Evolutionary conservation across 306 rosid genomes (phyloP).

Genomic region (Cucurbita pepo): DNA sequence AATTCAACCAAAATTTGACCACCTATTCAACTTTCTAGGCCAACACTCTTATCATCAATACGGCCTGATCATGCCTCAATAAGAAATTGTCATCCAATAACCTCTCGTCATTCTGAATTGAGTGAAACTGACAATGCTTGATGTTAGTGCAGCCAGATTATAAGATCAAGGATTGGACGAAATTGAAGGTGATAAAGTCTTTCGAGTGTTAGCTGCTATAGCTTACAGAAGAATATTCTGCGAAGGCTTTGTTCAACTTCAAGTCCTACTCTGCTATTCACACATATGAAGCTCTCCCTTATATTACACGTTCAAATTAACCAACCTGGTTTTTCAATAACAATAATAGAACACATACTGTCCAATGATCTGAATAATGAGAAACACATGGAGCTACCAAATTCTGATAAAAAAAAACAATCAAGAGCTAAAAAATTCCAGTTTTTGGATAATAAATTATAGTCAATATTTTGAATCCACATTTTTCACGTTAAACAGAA

Average conservation of each 20-base stretch:
- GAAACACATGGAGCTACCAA: background rate
- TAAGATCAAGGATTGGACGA: background rate
- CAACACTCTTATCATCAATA: background rate
- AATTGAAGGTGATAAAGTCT: background rate
- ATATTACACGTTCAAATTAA: background rate
- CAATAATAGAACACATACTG: background rate
- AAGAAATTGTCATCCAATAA: background rate
- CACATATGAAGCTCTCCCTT: background rate
- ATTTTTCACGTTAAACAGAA: background rate
- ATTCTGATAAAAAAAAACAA: background rate
- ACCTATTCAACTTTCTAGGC: background rate
- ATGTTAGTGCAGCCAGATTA: background rate
- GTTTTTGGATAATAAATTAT: background rate
- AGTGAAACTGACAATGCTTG: background rate
- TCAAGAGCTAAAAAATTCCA: background rate
- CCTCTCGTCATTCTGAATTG: background rate
- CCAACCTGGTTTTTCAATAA: background rate
- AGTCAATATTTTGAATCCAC: background rate
- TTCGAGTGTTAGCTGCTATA: background rate
- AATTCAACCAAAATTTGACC: background rate
- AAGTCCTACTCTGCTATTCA: background rate
- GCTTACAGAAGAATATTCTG: background rate
- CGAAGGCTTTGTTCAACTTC: background rate
- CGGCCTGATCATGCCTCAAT: background rate
- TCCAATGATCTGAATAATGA: background rate